A percentile compares a stretch with the other conserved stretches of the same genome.
These are phyloP conservation scores for Chaetomium cochliodes DNA, from an alignment of 495 filamentous ascomycete genomes.

Conservation along the genomic window DNA sequence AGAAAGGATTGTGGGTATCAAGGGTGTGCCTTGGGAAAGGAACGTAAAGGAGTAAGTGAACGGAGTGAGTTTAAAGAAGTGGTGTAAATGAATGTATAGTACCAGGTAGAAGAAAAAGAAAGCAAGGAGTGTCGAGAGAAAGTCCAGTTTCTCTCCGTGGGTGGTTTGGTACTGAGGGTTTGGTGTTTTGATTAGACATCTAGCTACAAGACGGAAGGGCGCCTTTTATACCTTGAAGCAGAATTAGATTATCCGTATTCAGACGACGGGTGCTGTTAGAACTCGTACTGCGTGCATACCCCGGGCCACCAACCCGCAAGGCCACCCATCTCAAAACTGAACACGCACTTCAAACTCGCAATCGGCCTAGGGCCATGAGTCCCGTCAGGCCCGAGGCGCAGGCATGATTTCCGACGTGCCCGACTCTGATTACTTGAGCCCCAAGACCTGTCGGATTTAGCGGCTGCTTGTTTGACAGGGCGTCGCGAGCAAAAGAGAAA, in stretches of 20 bases:
- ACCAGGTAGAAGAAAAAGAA: not conserved
- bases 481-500: not conserved
- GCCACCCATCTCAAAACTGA: no score
- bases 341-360: not conserved
- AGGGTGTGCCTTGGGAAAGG: no score
- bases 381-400: not conserved
- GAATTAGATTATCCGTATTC: not conserved
- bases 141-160: not conserved
- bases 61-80: no score
- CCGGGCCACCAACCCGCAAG: not conserved
- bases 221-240: not conserved
- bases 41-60: no score
- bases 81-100: no score
- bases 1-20: no score
- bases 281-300: not conserved
- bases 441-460: not conserved
- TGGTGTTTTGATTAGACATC: not conserved
- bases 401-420: not conserved
- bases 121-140: not conserved
- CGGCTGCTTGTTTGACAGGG: not conserved
- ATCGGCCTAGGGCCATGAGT: not conserved
- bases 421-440: not conserved
- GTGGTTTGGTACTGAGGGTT: not conserved
- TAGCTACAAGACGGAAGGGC: not conserved
- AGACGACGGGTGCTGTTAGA: no score